Base-by-base conservation (phyloP, 495 filamentous ascomycete species). In the Podospora pseudocomata region DNA sequence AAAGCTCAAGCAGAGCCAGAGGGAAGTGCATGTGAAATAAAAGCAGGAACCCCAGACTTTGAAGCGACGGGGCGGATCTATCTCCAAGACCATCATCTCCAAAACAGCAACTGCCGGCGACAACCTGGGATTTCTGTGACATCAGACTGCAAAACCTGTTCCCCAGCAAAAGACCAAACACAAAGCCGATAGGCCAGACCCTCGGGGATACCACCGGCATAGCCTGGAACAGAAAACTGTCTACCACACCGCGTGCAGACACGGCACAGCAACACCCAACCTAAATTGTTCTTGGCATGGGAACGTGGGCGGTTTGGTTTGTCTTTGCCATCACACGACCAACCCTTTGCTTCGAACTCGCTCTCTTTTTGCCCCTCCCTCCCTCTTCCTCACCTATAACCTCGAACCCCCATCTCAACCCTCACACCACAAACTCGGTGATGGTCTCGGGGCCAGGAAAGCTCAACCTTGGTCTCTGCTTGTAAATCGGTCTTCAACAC, bases 401-500 rank as follows among this genome's bases (percentile, higher is more conserved):
- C 23, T 23, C 23, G 1, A 23, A 23, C 23, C 23, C 1, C 23
- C n/a, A 20, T 26, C 28, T 56, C 66, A 54, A 4, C 60, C 28
- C 32, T 49, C 34, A 18, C 5, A 13, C 34, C n/a, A 18, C 49
- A 64, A 0, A 39, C 19, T 58, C 39, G 39, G 68, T 64, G 53
- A 70, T 70, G 65, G 63, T 62, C n/a, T 55, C 30, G 66, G 32
- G 18, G 58, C 56, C 20, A 67, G 32, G 19, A 34, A 68, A 68
- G 71, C 71, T 71, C 71, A 71, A 71, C 71, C 66, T 69, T 69
- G 65, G 28, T 67, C 30, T 63, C 34, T 54, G 59, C 62, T 63
- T 49, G 19, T 67, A 67, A 67, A 60, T 68, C 71, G 71, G 71
- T 73, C 69, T 71, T 73, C 71, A 73, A 73, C 71, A 71, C 71